These are phyloP conservation scores for Diaporthe longicolla DNA, from an alignment of 2,329 filamentous ascomycete genomes.

Conservation along the genomic window DNA sequence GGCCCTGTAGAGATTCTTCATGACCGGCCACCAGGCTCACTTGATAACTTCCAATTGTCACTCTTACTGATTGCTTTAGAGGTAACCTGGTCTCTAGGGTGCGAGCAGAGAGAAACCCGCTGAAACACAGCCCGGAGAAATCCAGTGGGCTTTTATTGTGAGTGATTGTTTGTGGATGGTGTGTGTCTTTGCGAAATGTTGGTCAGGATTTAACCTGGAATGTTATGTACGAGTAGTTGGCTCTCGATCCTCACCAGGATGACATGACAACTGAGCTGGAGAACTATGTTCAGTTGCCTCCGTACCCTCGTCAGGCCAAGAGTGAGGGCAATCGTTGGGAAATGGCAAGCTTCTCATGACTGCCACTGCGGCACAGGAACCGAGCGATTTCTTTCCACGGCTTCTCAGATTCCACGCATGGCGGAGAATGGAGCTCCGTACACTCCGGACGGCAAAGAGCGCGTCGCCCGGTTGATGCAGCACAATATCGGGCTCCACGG, in stretches of 20 bases:
- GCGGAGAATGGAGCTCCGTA: background rate
- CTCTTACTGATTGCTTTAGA: background rate
- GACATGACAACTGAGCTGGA: constrained; percentile 16
- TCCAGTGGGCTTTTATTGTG: background rate
- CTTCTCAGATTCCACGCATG: background rate
- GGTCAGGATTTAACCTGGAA: constrained; percentile 6
- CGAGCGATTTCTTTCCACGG: background rate
- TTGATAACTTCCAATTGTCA: constrained; percentile 10
- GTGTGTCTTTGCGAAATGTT: background rate
- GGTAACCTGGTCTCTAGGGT: background rate
- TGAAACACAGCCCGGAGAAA: background rate
- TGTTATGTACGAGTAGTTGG: background rate
- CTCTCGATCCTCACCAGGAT: constrained; percentile 18
- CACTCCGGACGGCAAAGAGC: constrained; percentile 5
- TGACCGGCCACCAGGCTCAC: background rate
- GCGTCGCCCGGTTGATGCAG: background rate
- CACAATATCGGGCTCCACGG: constrained; percentile 30
- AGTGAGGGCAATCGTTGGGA: background rate
- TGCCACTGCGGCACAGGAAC: constrained; percentile 24
- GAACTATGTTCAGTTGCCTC: constrained; percentile 36
- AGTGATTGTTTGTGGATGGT: constrained; percentile 6
- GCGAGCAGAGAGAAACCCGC: background rate
- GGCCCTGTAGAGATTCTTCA: background rate
- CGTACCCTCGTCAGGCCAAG: constrained; percentile 10
- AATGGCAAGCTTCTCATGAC: constrained; percentile 19